Conservation (phyloP, 768 basidiomycete species). For the Kwoniella europaea region DNA sequence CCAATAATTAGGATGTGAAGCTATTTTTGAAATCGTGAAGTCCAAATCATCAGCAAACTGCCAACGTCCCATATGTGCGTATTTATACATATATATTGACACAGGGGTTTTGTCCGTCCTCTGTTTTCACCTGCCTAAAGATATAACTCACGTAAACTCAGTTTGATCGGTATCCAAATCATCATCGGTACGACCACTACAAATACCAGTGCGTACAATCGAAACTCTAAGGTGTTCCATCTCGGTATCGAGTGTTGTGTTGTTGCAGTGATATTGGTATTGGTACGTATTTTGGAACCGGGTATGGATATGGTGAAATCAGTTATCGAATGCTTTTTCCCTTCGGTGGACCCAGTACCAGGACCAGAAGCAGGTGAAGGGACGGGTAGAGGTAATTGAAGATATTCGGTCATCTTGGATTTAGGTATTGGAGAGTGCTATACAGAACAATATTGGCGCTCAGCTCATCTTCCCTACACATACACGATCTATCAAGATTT, state of each 20-base stretch:
- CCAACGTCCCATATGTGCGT: too few relatives aligned
- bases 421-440: not conserved
- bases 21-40: constrained; percentile 57
- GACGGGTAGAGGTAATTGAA: constrained; percentile 2
- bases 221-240: constrained; percentile 84
- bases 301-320: constrained; percentile 37
- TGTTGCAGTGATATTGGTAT: not conserved
- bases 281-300: not conserved
- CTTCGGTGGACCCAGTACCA: too few relatives aligned
- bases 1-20: constrained; percentile 74
- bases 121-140: not conserved
- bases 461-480: not conserved
- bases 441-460: too few relatives aligned
- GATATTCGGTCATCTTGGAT: not conserved
- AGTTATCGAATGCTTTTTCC: constrained; percentile 16
- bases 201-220: constrained; percentile 71
- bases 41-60: not conserved
- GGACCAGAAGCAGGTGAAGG: not conserved
- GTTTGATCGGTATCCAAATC: constrained; percentile 72
- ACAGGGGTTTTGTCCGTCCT: not conserved
- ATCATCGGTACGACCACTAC: constrained; percentile 71
- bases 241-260: constrained; percentile 59
- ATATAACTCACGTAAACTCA: constrained; percentile 74
- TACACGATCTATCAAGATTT: not conserved
- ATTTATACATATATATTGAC: too few relatives aligned